A percentile compares a stretch with the other conserved stretches of the same genome.
These are phyloP conservation scores for Cylindrotheca fusiformis DNA, from an alignment of 108 stramenopile species.

Conservation along the genomic window DNA sequence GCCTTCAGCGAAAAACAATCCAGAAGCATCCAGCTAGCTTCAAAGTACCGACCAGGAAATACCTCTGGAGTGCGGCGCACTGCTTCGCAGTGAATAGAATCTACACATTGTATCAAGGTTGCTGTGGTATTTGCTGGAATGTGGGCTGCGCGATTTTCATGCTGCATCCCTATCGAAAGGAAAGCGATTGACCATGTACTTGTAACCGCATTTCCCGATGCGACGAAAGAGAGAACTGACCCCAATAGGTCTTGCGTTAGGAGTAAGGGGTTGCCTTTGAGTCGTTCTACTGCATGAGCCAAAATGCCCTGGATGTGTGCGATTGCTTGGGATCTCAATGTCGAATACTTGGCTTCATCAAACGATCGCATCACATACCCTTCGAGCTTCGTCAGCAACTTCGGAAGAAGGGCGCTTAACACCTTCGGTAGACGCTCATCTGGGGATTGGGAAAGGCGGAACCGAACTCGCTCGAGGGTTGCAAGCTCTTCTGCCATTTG, in stretches of 20 bases:
- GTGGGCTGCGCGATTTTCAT: background rate
- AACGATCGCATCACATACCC: background rate
- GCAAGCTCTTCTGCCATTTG: slow-evolving; percentile 20
- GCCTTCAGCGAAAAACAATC: slow-evolving; percentile 16
- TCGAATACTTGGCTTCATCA: background rate
- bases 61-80: background rate
- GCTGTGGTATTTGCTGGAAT: slow-evolving; percentile 10
- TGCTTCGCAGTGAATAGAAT: slow-evolving; percentile 2
- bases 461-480: slow-evolving; percentile 27
- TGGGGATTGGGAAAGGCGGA: slow-evolving; percentile 22
- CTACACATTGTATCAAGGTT: slow-evolving; percentile 14
- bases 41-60: slow-evolving; percentile 4
- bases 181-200: slow-evolving; percentile 26
- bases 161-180: slow-evolving; percentile 19
- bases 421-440: slow-evolving; percentile 25
- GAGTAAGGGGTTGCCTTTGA: slow-evolving; percentile 15
- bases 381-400: slow-evolving; percentile 26
- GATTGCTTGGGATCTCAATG: slow-evolving; percentile 7
- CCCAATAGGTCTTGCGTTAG: background rate
- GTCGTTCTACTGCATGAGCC: slow-evolving; percentile 16
- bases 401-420: slow-evolving; percentile 27
- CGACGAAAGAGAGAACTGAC: slow-evolving; percentile 10
- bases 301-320: slow-evolving; percentile 11
- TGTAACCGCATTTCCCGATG: slow-evolving; percentile 10
- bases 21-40: slow-evolving; percentile 20